Evolutionary conservation across 345 rosid species (phyloP), one percentile per base, ranked within the genome.

Genomic region (Salix brachista): DNA sequence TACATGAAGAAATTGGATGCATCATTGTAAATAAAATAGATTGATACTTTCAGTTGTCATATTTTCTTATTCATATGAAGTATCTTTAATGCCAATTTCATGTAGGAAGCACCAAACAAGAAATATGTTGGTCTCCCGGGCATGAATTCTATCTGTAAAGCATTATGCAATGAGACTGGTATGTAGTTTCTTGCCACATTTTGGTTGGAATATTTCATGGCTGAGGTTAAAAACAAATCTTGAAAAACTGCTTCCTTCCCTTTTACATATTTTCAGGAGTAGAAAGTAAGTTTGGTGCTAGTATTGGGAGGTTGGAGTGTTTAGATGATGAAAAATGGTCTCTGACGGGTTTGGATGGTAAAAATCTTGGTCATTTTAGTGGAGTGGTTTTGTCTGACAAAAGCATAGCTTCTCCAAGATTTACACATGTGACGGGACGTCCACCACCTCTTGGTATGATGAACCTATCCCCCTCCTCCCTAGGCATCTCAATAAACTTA

Each of bases 51-150:
- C 75, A 65, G 5, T 75, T 28, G 13, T 67, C 11, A 30, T 71
- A 17, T 39, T 37, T 58, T 46, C 23, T 79, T 60, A 37, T 79
- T 62, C 75, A 70, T 41, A 41, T 41, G 14, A 41, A 41, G 44
- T 41, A 41, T 41, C 44, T 41, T 77, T 13, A 26, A 46, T 41
- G 37, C 60, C 50, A 67, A 28, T 67, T 77, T 48, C 30, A 19
- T 85, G 58, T 79, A 94, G 98, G 94, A 84, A 82, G 90, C 74
- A 66, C 42, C 69, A 44, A 84, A 65, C 73, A 94, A 86, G 77
- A 94, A 84, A 83, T 90, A 88, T 76, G 94, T 94, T 42, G 96
- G 97, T 67, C 83, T 90, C 37, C 97, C 97, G 0, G 92, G 93
- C 80, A 92, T 94, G 97, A 92, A 94, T 81, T 85, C 98, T 41